Conservation (phyloP, 129 eudicot species). For the Solidago caesia region DNA sequence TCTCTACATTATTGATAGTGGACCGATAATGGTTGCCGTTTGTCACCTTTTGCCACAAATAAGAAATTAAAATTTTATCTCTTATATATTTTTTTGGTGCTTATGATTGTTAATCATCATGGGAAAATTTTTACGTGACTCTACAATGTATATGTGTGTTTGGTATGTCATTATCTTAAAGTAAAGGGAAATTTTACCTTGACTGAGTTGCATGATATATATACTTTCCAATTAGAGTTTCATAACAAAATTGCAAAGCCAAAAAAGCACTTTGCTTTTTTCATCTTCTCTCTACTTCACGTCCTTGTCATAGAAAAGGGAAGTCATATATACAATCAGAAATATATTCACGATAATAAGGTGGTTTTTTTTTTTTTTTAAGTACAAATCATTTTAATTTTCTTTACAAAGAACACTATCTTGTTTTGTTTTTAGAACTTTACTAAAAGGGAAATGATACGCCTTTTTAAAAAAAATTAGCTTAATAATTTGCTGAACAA, state of each 20-base stretch:
- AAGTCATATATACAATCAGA: not conserved
- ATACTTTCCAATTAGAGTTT: constrained; percentile 27
- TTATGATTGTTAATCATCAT: too few relatives aligned
- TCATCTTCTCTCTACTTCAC: not conserved
- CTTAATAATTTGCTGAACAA: too few relatives aligned
- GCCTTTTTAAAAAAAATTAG: too few relatives aligned
- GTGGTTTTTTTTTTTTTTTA: too few relatives aligned
- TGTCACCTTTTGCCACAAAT: too few relatives aligned
- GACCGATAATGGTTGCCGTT: too few relatives aligned
- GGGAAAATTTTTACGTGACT: too few relatives aligned
- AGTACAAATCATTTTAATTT: not conserved
- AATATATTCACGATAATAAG: not conserved
- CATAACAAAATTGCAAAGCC: constrained; percentile 27
- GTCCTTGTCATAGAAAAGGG: constrained; percentile 13
- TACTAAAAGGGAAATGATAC: too few relatives aligned
- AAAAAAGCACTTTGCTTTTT: constrained; percentile 8
- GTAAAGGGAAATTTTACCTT: not conserved
- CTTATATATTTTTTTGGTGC: too few relatives aligned
- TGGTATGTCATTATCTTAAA: not conserved
- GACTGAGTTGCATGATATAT: constrained; percentile 18
- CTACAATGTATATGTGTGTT: not conserved
- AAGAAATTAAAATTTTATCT: too few relatives aligned
- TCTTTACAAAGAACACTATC: too few relatives aligned
- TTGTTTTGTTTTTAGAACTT: too few relatives aligned
- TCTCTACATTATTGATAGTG: not conserved